Conservation (phyloP, 2,329 filamentous ascomycete species). For the Epichloe typhina region DNA sequence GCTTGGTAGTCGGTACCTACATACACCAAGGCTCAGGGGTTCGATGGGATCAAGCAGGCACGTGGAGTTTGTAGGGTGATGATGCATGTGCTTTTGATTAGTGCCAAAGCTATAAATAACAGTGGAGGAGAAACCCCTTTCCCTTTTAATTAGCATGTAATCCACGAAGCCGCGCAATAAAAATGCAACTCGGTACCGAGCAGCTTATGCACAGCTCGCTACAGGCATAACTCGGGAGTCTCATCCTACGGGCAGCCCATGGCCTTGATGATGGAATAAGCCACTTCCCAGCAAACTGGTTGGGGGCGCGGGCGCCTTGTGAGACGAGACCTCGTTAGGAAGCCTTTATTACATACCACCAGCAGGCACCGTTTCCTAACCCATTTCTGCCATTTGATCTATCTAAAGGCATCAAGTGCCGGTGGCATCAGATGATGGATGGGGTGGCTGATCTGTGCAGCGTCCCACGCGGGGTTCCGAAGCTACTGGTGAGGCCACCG, state of each 20-base stretch:
- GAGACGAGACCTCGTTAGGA: neutral
- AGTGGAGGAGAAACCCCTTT: too few relatives aligned
- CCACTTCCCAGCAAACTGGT: constrained; percentile 2
- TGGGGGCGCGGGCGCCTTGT: neutral
- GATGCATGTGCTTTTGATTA: too few relatives aligned
- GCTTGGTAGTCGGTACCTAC: neutral
- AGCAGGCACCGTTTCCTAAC: neutral
- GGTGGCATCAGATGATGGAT: neutral
- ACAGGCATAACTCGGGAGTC: too few relatives aligned
- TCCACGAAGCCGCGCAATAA: too few relatives aligned
- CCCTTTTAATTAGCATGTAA: too few relatives aligned
- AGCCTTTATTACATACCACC: neutral
- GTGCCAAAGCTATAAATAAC: too few relatives aligned
- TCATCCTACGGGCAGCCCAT: neutral
- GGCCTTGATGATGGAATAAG: neutral
- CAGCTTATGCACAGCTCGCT: too few relatives aligned
- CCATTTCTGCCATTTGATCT: neutral
- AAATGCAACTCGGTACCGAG: too few relatives aligned
- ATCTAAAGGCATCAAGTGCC: neutral
- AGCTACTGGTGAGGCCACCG: too few relatives aligned
- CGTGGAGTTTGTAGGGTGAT: neutral
- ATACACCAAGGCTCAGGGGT: neutral
- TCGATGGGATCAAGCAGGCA: constrained; percentile 4
- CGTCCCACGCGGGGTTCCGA: too few relatives aligned
- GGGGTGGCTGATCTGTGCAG: neutral